These are phyloP conservation scores for Phytophthora capsici DNA, from an alignment of 352 stramenopile genomes.

Conservation along the genomic window DNA sequence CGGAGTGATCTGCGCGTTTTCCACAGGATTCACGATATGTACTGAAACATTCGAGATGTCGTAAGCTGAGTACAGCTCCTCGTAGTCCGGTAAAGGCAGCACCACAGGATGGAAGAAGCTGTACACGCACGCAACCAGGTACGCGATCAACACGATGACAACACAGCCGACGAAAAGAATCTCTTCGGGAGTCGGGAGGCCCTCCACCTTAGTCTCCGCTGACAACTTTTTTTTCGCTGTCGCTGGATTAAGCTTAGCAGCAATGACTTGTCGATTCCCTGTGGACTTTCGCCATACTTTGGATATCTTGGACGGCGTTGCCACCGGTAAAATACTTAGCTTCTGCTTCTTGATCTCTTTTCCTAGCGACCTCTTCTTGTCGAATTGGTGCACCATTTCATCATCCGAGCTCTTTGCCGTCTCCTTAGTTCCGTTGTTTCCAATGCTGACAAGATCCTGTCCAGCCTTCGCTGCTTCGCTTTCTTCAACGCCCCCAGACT, in stretches of 20 bases:
- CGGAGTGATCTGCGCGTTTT: conserved; percentile 21
- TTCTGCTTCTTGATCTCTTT: neutral
- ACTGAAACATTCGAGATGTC: conserved; percentile 58
- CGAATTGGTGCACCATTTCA: too few species aligned
- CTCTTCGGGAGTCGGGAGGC: conserved; percentile 18
- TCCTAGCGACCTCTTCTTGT: too few species aligned
- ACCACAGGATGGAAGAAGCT: conserved; percentile 48
- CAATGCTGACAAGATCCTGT: too few species aligned
- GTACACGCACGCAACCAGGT: conserved; percentile 50
- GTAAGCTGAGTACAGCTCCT: conserved; percentile 42
- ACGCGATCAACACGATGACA: conserved; percentile 37
- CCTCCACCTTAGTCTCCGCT: neutral
- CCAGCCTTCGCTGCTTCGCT: too few species aligned
- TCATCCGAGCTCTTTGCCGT: too few species aligned
- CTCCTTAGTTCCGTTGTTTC: too few species aligned
- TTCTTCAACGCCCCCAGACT: neutral
- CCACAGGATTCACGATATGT: conserved; percentile 36
- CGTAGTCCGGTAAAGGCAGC: conserved; percentile 44
- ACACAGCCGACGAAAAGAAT: conserved; percentile 35
- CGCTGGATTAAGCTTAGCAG: neutral
- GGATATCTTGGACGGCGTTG: neutral
- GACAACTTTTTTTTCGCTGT: neutral
- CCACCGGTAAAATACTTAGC: neutral
- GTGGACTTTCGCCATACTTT: conserved; percentile 1
- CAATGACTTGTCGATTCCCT: neutral